A percentile compares a stretch with the other conserved stretches of the same genome.
These are phyloP conservation scores for Aureobasidium sp. DNA, from an alignment of 2,329 filamentous ascomycete genomes.

Conservation along the genomic window DNA sequence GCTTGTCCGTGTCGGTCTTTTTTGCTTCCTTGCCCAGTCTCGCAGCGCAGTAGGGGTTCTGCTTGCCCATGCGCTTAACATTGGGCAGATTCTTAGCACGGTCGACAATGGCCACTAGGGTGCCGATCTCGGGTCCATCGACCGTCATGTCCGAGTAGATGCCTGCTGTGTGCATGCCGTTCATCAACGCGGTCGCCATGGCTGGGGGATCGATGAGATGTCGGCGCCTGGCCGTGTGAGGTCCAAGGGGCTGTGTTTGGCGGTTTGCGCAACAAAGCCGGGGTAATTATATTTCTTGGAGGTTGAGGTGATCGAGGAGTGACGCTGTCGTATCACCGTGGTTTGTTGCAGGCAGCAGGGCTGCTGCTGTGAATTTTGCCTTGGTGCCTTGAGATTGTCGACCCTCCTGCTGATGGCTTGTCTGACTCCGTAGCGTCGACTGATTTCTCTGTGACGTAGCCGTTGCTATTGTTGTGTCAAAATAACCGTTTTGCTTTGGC, in stretches of 20 bases:
- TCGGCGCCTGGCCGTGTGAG: neutral
- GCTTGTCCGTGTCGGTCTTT: conserved; percentile 89
- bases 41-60: conserved; percentile 94
- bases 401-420: neutral
- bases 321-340: neutral
- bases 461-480: conserved; percentile 15
- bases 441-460: conserved; percentile 11
- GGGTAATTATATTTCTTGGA: conserved; percentile 5
- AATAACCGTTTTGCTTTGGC: conserved; percentile 8
- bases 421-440: neutral
- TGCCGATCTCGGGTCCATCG: conserved; percentile 89
- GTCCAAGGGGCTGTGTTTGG: conserved; percentile 15
- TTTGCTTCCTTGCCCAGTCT: conserved; percentile 93
- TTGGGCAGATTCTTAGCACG: conserved; percentile 96
- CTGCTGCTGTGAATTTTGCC: neutral
- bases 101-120: conserved; percentile 84
- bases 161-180: conserved; percentile 64
- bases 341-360: neutral
- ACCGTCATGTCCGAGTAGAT: conserved; percentile 92
- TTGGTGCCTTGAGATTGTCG: neutral
- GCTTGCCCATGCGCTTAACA: conserved; percentile 94
- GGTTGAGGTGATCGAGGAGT: neutral
- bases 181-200: conserved; percentile 15
- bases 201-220: neutral
- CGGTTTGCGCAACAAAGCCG: conserved; percentile 4